Evolutionary conservation across 2,329 filamentous ascomycete genomes (phyloP).

Genomic region (Fusarium fujikuroi): DNA sequence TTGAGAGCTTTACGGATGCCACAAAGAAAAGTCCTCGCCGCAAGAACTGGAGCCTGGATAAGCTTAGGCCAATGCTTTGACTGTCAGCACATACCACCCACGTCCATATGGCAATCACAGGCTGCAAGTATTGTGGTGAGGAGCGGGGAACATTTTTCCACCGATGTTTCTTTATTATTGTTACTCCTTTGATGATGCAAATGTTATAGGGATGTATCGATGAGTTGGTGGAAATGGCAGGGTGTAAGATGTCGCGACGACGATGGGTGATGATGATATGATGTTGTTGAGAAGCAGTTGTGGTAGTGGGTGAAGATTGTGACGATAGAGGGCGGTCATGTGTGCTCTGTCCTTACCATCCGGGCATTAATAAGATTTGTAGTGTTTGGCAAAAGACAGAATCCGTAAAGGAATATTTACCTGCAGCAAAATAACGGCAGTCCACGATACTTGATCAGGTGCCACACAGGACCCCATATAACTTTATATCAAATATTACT

Average conservation of each 20-base stretch:
- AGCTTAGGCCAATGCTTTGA: too few relatives aligned
- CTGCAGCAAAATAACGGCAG: constrained; percentile 16
- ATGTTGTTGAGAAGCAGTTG: background rate
- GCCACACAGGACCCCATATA: background rate
- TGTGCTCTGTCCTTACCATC: background rate
- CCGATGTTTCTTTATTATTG: background rate
- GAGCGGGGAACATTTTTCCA: too few relatives aligned
- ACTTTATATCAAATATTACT: background rate
- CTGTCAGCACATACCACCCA: too few relatives aligned
- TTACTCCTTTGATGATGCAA: background rate
- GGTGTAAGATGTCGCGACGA: background rate
- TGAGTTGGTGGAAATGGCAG: background rate
- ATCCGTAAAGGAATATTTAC: constrained; percentile 13
- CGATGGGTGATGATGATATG: background rate
- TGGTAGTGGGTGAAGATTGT: background rate
- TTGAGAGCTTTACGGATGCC: too few relatives aligned
- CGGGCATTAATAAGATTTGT: background rate
- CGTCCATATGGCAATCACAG: too few relatives aligned
- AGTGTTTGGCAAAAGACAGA: constrained; percentile 26
- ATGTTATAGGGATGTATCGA: background rate
- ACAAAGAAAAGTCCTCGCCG: too few relatives aligned
- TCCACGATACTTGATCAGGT: background rate
- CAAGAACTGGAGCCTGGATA: too few relatives aligned
- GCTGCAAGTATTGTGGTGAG: too few relatives aligned
- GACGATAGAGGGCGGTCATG: background rate